These are phyloP conservation scores for Chlorella ohadii DNA, from an alignment of 139 green algal genomes.

Conservation along the genomic window DNA sequence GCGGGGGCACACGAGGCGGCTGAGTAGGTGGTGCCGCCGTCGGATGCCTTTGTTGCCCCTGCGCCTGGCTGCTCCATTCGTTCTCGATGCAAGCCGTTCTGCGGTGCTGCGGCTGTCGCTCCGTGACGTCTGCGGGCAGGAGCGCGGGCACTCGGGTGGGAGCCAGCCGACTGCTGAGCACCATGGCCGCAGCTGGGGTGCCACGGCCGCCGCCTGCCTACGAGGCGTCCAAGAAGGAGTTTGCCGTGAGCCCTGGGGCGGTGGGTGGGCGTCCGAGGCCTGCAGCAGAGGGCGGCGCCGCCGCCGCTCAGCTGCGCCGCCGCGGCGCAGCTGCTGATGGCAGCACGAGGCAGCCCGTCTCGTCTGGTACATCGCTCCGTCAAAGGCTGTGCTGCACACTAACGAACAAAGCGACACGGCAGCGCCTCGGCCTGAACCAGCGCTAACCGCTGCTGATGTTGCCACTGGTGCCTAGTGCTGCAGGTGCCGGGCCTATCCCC, in stretches of 20 bases:
- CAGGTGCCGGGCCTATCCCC: conserved; percentile 32
- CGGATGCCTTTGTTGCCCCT: no score
- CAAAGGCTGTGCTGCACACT: no score
- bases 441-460: not conserved
- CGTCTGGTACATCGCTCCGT: no score
- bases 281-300: not conserved
- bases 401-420: no score
- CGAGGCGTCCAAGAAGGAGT: not conserved
- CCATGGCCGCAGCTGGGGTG: not conserved
- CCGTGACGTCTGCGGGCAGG: no score
- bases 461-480: not conserved
- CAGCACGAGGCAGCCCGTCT: no score
- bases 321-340: not conserved
- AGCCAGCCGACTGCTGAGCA: not conserved
- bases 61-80: no score
- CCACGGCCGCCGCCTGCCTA: not conserved
- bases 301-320: not conserved
- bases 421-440: no score
- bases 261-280: not conserved
- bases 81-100: no score
- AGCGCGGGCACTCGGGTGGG: not conserved
- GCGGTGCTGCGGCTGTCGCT: no score
- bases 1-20: no score
- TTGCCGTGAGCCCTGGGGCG: not conserved
- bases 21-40: no score